Base-by-base conservation (phyloP, 2,329 filamentous ascomycete species). In the Calonectria crousiana region DNA sequence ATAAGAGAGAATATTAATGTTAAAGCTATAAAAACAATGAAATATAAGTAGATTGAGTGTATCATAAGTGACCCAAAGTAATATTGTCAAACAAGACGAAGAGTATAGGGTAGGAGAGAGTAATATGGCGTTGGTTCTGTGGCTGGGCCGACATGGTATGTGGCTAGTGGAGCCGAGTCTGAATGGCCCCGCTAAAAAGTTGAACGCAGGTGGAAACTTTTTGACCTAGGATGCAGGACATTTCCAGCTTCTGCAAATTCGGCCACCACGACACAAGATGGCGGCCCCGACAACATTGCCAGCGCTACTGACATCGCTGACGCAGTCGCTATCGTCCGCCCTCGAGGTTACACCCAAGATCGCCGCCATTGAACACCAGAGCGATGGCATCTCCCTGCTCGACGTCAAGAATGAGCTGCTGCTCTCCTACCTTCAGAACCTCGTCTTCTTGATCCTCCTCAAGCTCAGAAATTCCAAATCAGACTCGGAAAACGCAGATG, bases 401-500 rank as follows among this genome's bases (percentile, higher is more conserved):
- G 95, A 98, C 83, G 92, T 95, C 77, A 99, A 99, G 87, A 98
- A 97, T 85, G 97, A 99, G 83, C 90, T 99, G n/a, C 92, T 99
- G 23, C 92, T 99, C 49, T 96, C 96, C 5, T 99, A 99, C 85
- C 89, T 99, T 0, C 96, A 99, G 81, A 97, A 98, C 81, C 91
- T 98, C 5, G 95, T 97, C 56, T 98, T 98, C 79, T 87, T 98
- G 51, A 93, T 98, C 56, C 87, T 98, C 2, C 85, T 97, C 47
- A 96, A 97, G 81, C 85, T 98, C 26, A 92, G 95, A 73, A 92
- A 92, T 82, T 77, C 84, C 6, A 86, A 84, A 72, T 70, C 79
- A 0, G 77, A 78, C 30, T 69, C 76, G 2, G 75, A 80, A 13
- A 73, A 78, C 3, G 34, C 69, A 8, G 80, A 87, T 0, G 80